Conservation (phyloP, 768 basidiomycete genomes). For the Paxillus rubicundulus region DNA sequence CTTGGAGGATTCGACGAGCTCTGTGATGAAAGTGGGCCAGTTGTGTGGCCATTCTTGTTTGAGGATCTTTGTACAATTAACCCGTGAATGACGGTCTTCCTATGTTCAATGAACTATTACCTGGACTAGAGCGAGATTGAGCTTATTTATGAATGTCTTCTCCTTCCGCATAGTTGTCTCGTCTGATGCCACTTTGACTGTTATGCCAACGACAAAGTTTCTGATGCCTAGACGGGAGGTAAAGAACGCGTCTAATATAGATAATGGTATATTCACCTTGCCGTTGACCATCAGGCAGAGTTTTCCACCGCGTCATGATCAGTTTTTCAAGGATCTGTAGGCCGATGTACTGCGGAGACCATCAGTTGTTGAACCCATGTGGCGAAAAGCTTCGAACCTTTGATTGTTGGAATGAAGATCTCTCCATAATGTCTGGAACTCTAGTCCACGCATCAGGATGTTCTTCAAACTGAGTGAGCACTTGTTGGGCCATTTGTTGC, state of each 20-base stretch:
- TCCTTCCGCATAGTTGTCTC: constrained; percentile 85
- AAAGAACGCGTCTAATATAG: constrained; percentile 8
- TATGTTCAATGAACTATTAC: constrained; percentile 39
- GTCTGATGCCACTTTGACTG: constrained; percentile 91
- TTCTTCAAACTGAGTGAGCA: constrained; percentile 95
- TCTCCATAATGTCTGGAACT: constrained; percentile 91
- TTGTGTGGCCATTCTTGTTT: constrained; percentile 99
- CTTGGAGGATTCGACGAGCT: constrained; percentile 96
- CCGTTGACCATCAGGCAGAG: constrained; percentile 89
- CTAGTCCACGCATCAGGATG: constrained; percentile 95
- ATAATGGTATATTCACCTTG: constrained; percentile 53
- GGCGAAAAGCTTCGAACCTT: constrained; percentile 50
- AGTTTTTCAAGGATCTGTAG: constrained; percentile 96
- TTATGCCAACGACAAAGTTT: constrained; percentile 93
- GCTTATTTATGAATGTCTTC: constrained; percentile 93
- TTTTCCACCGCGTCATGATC: constrained; percentile 93
- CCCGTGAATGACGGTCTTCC: constrained; percentile 1
- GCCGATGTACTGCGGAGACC: constrained; percentile 75
- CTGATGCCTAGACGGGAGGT: constrained; percentile 65
- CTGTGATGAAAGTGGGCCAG: constrained; percentile 97
- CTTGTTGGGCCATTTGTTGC: constrained; percentile 94
- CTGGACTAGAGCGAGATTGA: constrained; percentile 94
- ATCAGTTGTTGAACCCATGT: constrained; percentile 7
- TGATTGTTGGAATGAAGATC: constrained; percentile 78
- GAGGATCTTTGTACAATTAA: constrained; percentile 62